Conservation (phyloP, 2,329 filamentous ascomycete species). For the Beauveria rudraprayagi region DNA sequence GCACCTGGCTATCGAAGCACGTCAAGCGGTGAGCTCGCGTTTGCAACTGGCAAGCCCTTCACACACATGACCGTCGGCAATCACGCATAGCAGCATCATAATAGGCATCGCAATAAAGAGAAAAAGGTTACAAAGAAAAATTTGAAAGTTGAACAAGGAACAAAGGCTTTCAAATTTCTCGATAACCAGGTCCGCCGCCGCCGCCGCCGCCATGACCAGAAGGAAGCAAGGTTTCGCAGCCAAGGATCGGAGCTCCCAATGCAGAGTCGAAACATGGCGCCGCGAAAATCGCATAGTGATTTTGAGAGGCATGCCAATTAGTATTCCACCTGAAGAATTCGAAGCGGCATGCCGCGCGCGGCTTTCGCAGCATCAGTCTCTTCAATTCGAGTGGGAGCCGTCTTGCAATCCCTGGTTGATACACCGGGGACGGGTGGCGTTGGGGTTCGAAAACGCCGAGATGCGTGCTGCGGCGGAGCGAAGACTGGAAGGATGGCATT, state of each 20-base stretch:
- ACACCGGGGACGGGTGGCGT: neutral
- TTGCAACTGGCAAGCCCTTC: neutral
- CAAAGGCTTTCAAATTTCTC: neutral
- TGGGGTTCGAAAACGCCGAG: neutral
- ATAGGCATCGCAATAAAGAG: neutral
- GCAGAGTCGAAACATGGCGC: neutral
- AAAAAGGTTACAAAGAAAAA: accelerated
- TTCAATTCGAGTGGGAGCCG: neutral
- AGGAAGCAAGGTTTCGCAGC: neutral
- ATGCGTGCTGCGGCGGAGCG: neutral
- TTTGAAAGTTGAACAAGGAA: neutral
- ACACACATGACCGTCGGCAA: neutral
- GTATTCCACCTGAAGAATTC: neutral
- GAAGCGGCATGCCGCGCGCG: neutral
- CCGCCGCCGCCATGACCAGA: too few relatives aligned
- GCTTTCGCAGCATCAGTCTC: neutral
- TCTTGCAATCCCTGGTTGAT: too few relatives aligned
- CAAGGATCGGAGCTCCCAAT: neutral
- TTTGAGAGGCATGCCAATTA: neutral
- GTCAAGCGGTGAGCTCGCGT: neutral
- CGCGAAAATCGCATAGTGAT: neutral
- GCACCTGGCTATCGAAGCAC: too few relatives aligned
- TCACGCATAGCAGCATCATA: neutral
- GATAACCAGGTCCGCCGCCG: neutral
- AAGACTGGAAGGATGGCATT: neutral